Conservation (phyloP, 257 asterid species). For the Solanum chilense region DNA sequence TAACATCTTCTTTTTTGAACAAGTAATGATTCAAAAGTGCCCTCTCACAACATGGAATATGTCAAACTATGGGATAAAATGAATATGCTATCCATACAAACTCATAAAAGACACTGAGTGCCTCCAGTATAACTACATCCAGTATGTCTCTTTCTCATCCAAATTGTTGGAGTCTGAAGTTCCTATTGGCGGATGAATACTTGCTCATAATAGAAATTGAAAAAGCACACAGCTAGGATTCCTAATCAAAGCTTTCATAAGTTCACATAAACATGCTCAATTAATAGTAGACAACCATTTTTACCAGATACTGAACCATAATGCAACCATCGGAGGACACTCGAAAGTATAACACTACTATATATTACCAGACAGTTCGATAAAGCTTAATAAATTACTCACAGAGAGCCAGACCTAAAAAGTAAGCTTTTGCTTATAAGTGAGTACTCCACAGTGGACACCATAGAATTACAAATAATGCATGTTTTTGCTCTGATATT, state of each 20-base stretch:
- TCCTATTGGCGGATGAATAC: conserved; percentile 79
- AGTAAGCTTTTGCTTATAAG: background rate
- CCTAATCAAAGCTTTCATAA: conserved; percentile 56
- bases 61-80: conserved; percentile 53
- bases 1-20: conserved; percentile 25
- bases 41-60: conserved; percentile 75
- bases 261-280: conserved; percentile 40
- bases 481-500: background rate
- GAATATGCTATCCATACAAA: conserved; percentile 67
- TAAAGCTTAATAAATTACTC: background rate
- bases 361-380: background rate
- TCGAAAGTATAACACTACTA: background rate
- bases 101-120: conserved; percentile 55
- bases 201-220: conserved; percentile 57
- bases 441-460: background rate
- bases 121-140: conserved; percentile 53
- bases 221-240: conserved; percentile 49
- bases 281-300: conserved; percentile 33
- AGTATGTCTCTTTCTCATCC: conserved; percentile 62
- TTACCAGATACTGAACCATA: conserved; percentile 14
- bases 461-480: background rate
- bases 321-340: conserved; percentile 22
- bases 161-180: conserved; percentile 58
- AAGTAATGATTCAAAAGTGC: conserved; percentile 41
- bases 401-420: background rate